Percentiles rank a stretch among this genome's conserved stretches.
phyloP scores from a whole-genome alignment of 176 grass and related monocot genomes.

The Guadua angustifolia region DNA sequence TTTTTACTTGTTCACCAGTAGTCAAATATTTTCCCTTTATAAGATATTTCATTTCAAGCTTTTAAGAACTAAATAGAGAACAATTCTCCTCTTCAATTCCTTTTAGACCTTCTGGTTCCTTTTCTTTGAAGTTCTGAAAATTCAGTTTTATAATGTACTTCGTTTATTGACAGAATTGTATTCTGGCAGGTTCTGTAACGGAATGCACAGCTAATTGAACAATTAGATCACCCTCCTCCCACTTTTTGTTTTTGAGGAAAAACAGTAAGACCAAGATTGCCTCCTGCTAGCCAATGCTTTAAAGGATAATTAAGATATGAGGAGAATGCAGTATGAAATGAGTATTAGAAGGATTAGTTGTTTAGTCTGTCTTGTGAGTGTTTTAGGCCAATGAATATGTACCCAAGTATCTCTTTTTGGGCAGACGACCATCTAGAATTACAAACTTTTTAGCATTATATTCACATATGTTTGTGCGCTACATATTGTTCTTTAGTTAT shows the following conservation, averaged over 20 bases:
- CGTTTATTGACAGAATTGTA: not conserved
- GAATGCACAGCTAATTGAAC: constrained; percentile 15
- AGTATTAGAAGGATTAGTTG: constrained; percentile 3
- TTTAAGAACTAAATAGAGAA: constrained; percentile 25
- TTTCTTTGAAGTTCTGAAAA: not conserved
- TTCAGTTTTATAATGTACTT: not conserved
- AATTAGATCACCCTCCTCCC: not conserved
- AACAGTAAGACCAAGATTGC: not conserved
- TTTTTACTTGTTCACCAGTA: not conserved
- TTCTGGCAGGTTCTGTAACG: not conserved
- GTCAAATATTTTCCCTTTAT: not conserved
- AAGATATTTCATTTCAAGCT: not conserved
- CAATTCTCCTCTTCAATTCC: not conserved
- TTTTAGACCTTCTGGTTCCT: not conserved
- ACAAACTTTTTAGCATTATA: not conserved
- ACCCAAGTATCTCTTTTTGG: not conserved
- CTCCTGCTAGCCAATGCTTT: not conserved
- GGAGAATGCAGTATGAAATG: not conserved
- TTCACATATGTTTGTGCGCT: not conserved
- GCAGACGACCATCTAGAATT: not conserved
- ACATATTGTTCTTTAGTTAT: not conserved
- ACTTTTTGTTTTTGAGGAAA: no score
- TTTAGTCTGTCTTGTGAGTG: not conserved
- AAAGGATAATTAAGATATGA: not conserved
- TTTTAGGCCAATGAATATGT: constrained; percentile 20